Conservation (phyloP, 2,329 filamentous ascomycete genomes). For the Pseudopyricularia javanii region DNA sequence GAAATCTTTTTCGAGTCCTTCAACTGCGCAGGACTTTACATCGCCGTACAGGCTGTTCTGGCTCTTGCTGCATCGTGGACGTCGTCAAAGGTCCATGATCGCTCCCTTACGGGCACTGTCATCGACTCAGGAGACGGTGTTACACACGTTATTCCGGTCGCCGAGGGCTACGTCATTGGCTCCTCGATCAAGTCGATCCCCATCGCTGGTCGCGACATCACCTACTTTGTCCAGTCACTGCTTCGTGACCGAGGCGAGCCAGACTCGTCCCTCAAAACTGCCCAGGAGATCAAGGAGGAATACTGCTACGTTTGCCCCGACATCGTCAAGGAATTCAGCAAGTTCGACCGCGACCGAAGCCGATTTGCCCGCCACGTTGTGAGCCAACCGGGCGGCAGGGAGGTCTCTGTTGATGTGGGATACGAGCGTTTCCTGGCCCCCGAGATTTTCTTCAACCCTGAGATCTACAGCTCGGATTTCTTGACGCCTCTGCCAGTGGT, state of each 20-base stretch:
- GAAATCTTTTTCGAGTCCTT: slow-evolving; percentile 99
- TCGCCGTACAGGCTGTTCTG: slow-evolving; percentile 93
- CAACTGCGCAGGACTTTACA: slow-evolving; percentile 98
- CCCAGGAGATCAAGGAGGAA: slow-evolving; percentile 96
- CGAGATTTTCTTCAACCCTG: slow-evolving; percentile 99
- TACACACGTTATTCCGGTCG: slow-evolving; percentile 96
- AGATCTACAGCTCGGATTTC: slow-evolving; percentile 99
- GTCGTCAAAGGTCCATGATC: slow-evolving; percentile 91
- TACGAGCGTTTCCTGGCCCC: slow-evolving; percentile 97
- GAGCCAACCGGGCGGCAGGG: slow-evolving; percentile 71
- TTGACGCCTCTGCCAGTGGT: slow-evolving; percentile 87
- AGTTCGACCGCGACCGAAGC: slow-evolving; percentile 85
- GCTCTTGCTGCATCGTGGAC: slow-evolving; percentile 97
- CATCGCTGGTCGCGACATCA: slow-evolving; percentile 94
- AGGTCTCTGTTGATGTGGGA: slow-evolving; percentile 79
- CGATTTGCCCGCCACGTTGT: slow-evolving; percentile 87
- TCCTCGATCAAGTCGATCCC: slow-evolving; percentile 99
- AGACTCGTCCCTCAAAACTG: slow-evolving; percentile 93
- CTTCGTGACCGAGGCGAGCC: slow-evolving; percentile 93
- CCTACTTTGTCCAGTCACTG: slow-evolving; percentile 94
- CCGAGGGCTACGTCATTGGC: slow-evolving; percentile 96
- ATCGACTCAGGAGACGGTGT: slow-evolving; percentile 99
- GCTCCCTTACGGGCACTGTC: slow-evolving; percentile 91
- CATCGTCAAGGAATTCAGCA: slow-evolving; percentile 95
- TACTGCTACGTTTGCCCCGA: slow-evolving; percentile 98